Percentiles rank a stretch among this genome's conserved stretches.
Evolutionary conservation across 345 rosid genomes (phyloP).

Genomic region (Aegle marmelos): DNA sequence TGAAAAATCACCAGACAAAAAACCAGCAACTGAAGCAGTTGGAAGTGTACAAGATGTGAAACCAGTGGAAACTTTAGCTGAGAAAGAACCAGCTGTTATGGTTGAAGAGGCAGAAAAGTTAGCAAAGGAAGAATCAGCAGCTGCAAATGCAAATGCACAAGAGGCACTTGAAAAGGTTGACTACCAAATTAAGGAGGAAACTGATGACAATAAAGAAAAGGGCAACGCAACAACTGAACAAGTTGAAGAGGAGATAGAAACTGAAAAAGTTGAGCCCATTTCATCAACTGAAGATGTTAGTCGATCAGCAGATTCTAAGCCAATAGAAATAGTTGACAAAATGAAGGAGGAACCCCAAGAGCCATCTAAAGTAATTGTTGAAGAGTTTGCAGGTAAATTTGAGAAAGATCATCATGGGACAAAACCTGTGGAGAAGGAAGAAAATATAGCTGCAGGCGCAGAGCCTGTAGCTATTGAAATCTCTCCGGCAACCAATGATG

Average conservation of each 20-base stretch:
- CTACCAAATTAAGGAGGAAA: background rate
- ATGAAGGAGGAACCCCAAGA: constrained; percentile 10
- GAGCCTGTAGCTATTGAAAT: background rate
- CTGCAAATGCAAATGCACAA: background rate
- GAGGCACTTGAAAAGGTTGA: background rate
- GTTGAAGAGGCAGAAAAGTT: background rate
- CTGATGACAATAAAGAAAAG: background rate
- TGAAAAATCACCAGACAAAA: background rate
- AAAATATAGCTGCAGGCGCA: too few relatives aligned
- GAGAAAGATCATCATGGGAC: background rate
- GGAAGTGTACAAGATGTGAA: background rate
- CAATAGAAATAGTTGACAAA: constrained; percentile 9
- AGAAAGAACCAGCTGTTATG: background rate
- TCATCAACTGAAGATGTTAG: constrained; percentile 11
- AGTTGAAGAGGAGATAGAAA: background rate
- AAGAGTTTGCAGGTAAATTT: constrained; percentile 1
- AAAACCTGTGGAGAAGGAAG: too few relatives aligned
- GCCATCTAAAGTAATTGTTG: background rate
- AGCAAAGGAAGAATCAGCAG: background rate
- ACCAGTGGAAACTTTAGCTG: background rate
- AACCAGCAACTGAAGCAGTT: background rate
- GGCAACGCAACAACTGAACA: constrained; percentile 12
- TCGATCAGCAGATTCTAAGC: background rate
- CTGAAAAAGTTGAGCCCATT: background rate
- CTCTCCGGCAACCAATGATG: background rate